Percentiles rank a stretch among this genome's conserved stretches.
These are phyloP conservation scores for Rosa multiflora DNA, from an alignment of 306 rosid species.

Conservation along the genomic window DNA sequence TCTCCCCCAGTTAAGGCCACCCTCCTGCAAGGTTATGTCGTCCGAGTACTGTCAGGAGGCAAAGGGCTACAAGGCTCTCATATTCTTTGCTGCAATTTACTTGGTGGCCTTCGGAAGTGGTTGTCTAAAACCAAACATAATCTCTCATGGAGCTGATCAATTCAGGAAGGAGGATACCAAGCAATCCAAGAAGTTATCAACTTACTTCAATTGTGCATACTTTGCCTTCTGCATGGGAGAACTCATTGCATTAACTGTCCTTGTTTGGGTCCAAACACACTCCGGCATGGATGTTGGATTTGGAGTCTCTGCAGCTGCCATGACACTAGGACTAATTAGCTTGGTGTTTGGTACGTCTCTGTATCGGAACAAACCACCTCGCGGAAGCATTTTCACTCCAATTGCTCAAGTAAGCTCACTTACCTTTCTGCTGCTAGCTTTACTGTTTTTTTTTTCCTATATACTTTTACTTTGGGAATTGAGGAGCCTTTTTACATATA, in stretches of 20 bases:
- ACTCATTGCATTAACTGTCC: conserved; percentile 50
- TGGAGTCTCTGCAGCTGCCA: conserved; percentile 59
- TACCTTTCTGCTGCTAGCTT: neutral
- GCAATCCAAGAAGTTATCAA: conserved; percentile 44
- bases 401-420: conserved; percentile 45
- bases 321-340: conserved; percentile 45
- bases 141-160: conserved; percentile 72
- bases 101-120: conserved; percentile 73
- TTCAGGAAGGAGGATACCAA: conserved; percentile 38
- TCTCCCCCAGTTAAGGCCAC: conserved; percentile 45
- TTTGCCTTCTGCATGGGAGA: conserved; percentile 63
- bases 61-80: conserved; percentile 42
- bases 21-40: conserved; percentile 35
- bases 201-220: conserved; percentile 60
- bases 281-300: conserved; percentile 68
- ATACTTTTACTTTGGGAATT: conserved; percentile 5
- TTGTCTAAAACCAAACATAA: conserved; percentile 59
- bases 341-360: conserved; percentile 33
- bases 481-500: neutral
- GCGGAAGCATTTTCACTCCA: conserved; percentile 58
- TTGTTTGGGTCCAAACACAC: conserved; percentile 65
- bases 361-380: conserved; percentile 41
- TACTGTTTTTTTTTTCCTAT: neutral
- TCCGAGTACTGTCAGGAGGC: conserved; percentile 37
- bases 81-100: conserved; percentile 51